Evolutionary conservation across 2,329 filamentous ascomycete genomes (phyloP).

Genomic region (Conoideocrella luteorostrata): DNA sequence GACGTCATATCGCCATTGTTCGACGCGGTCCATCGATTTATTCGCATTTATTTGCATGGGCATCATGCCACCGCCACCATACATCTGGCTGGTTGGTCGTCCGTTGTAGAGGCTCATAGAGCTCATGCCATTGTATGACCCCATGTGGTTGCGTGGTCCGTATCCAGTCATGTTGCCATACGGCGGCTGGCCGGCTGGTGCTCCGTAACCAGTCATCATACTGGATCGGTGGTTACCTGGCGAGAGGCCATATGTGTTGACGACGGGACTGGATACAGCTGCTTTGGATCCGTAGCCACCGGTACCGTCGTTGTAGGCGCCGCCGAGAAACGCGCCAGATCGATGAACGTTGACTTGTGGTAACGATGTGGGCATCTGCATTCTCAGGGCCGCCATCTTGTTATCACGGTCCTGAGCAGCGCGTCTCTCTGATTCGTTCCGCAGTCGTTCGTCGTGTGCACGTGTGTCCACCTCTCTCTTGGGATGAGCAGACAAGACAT

Average conservation of each 20-base stretch:
- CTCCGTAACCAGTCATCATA: conserved; percentile 21
- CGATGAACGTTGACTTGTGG: conserved; percentile 22
- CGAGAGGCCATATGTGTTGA: conserved; percentile 20
- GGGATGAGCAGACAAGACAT: conserved; percentile 45
- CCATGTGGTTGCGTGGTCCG: conserved; percentile 13
- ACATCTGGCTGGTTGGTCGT: conserved; percentile 16
- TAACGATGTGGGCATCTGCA: conserved; percentile 42
- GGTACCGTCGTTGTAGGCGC: conserved; percentile 48
- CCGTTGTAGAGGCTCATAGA: conserved; percentile 16
- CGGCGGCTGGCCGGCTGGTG: conserved; percentile 16
- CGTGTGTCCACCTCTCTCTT: conserved; percentile 32
- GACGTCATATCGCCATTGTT: conserved; percentile 37
- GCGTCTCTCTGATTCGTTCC: conserved; percentile 34
- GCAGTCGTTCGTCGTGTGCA: conserved; percentile 34
- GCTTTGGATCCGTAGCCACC: conserved; percentile 30
- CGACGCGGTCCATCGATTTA: conserved; percentile 28
- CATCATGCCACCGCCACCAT: conserved; percentile 22
- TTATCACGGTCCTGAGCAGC: conserved; percentile 36
- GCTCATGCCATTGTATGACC: conserved; percentile 8
- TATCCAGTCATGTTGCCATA: conserved; percentile 20
- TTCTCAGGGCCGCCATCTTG: conserved; percentile 42
- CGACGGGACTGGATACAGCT: conserved; percentile 19
- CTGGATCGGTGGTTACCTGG: conserved; percentile 23
- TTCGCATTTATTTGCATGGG: conserved; percentile 19
- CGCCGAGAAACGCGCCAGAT: conserved; percentile 42